These are phyloP conservation scores for Lathyrus aphaca DNA, from an alignment of 306 rosid species.

Conservation along the genomic window DNA sequence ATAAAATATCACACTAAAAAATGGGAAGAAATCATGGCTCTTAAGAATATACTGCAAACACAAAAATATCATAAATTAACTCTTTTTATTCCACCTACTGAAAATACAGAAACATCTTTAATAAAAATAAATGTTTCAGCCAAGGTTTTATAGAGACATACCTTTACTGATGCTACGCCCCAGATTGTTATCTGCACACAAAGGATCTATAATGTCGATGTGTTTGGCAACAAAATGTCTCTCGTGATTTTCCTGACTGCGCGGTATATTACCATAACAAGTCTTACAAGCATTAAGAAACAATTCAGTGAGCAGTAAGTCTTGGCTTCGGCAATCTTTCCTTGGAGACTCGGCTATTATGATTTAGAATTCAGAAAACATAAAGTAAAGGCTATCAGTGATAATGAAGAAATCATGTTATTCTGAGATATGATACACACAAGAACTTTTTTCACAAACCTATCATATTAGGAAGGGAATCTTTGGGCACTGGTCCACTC, in stretches of 20 bases:
- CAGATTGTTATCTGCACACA: slow-evolving; percentile 73
- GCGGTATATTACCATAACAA: slow-evolving; percentile 58
- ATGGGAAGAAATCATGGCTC: background rate
- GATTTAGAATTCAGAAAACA: slow-evolving; percentile 16
- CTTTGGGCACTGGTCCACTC: slow-evolving; percentile 76
- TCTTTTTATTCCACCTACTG: background rate
- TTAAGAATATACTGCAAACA: slow-evolving; percentile 1
- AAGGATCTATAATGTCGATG: slow-evolving; percentile 77
- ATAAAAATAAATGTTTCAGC: background rate
- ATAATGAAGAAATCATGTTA: background rate
- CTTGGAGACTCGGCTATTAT: slow-evolving; percentile 73
- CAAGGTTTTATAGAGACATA: slow-evolving; percentile 34
- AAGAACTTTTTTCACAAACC: slow-evolving; percentile 48
- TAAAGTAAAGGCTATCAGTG: slow-evolving; percentile 12
- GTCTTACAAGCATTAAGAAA: slow-evolving; percentile 60
- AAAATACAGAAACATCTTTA: slow-evolving; percentile 11
- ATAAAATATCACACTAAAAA: background rate
- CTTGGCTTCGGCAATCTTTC: slow-evolving; percentile 54
- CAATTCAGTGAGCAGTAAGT: slow-evolving; percentile 52
- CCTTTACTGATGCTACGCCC: slow-evolving; percentile 87
- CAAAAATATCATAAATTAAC: slow-evolving; percentile 11
- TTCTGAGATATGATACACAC: slow-evolving; percentile 12
- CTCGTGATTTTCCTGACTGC: slow-evolving; percentile 51
- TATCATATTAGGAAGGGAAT: slow-evolving; percentile 71
- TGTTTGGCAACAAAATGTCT: slow-evolving; percentile 64